Conservation (phyloP, 495 filamentous ascomycete species). For the Penicillium mononematosum region DNA sequence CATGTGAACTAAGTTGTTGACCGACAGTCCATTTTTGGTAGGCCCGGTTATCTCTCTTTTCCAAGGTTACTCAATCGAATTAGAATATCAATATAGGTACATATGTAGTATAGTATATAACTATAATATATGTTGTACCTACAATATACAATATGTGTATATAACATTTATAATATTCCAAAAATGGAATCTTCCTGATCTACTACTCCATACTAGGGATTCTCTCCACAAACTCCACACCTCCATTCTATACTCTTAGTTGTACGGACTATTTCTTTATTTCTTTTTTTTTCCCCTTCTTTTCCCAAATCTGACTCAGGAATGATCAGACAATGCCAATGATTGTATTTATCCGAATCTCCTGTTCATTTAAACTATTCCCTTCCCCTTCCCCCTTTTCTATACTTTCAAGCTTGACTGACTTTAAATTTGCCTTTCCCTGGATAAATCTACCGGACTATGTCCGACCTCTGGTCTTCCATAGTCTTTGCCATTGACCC, state of each 20-base stretch:
- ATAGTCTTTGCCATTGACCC: conserved; percentile 39
- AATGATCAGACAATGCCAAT: neutral
- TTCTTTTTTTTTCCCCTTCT: neutral
- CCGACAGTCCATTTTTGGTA: conserved; percentile 14
- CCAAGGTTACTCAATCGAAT: too few relatives aligned
- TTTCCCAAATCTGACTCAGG: neutral
- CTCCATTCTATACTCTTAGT: conserved; percentile 24
- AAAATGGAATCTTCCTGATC: neutral
- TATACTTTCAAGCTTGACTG: neutral
- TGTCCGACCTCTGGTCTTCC: conserved; percentile 41
- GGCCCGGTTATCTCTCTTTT: too few relatives aligned
- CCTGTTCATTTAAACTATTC: conserved; percentile 5
- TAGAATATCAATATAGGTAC: too few relatives aligned
- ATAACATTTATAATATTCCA: too few relatives aligned
- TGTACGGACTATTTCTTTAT: too few relatives aligned
- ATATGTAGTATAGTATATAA: too few relatives aligned
- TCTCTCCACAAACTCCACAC: conserved; percentile 19
- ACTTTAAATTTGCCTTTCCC: too few relatives aligned
- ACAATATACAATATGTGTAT: too few relatives aligned
- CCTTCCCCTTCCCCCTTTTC: neutral
- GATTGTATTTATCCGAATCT: too few relatives aligned
- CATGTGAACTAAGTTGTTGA: conserved; percentile 9
- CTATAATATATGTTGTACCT: too few relatives aligned
- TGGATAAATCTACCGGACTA: conserved; percentile 22
- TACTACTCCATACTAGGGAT: conserved; percentile 9